A percentile compares a stretch with the other conserved stretches of the same genome.
Conservation (phyloP, 768 basidiomycete species). For the Lactarius deliciosus region DNA sequence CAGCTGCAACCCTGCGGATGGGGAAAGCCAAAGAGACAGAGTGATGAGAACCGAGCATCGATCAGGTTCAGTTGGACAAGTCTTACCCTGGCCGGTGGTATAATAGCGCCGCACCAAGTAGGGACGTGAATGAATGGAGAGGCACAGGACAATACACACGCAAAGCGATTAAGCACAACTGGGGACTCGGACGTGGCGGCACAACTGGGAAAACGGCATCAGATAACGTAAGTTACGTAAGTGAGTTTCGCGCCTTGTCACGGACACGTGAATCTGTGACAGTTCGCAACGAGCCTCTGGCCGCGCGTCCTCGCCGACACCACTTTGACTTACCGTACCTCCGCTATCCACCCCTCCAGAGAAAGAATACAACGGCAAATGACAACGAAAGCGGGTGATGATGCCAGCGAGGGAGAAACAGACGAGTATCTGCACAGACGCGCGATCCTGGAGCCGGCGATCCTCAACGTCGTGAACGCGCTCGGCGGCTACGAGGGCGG, state of each 20-base stretch:
- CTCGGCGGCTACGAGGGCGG: constrained; percentile 72
- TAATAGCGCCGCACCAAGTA: background rate
- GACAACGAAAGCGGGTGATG: constrained; percentile 25
- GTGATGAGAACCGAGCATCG: background rate
- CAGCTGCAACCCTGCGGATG: constrained; percentile 7
- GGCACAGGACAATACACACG: background rate
- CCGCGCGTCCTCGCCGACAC: background rate
- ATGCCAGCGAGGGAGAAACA: constrained; percentile 34
- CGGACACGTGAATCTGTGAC: constrained; percentile 21
- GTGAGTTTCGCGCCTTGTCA: constrained; percentile 7
- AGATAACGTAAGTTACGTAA: background rate
- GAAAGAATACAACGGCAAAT: background rate
- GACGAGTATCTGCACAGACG: constrained; percentile 43
- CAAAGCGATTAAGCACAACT: background rate
- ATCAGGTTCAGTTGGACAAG: background rate
- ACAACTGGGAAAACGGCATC: too few relatives aligned
- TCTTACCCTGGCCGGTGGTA: background rate
- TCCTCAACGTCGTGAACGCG: constrained; percentile 75
- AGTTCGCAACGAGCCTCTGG: background rate
- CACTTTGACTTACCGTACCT: background rate
- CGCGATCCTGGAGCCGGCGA: constrained; percentile 61
- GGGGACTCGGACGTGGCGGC: too few relatives aligned
- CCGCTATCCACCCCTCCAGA: background rate
- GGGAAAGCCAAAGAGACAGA: background rate
- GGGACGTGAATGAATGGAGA: background rate